Evolutionary conservation across 495 filamentous ascomycete genomes (phyloP).

Genomic region (Haplographium delicatum): DNA sequence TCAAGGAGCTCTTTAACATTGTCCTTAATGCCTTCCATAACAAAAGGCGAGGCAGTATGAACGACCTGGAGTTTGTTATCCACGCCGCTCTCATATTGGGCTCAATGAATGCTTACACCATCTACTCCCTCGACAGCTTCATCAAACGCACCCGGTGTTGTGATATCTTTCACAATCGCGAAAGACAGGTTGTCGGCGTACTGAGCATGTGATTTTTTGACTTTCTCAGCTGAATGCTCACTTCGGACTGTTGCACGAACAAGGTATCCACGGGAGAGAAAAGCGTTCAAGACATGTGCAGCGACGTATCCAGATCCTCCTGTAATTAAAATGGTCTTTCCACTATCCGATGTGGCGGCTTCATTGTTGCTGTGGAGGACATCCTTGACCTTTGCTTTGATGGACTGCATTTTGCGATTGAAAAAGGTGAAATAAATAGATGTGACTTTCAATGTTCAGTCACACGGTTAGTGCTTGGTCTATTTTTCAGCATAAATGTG

Average conservation of each 20-base stretch:
- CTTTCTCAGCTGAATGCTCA: conserved; percentile 26
- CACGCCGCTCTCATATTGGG: not conserved
- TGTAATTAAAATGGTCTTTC: conserved; percentile 45
- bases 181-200: conserved; percentile 32
- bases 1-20: conserved; percentile 26
- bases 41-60: not conserved
- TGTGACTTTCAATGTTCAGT: too few relatives aligned
- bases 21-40: conserved; percentile 23
- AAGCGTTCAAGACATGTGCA: conserved; percentile 47
- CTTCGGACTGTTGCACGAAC: conserved; percentile 44
- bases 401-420: too few relatives aligned
- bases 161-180: conserved; percentile 41
- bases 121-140: not conserved
- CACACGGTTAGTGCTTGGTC: too few relatives aligned
- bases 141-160: conserved; percentile 23
- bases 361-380: too few relatives aligned
- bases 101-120: not conserved
- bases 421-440: too few relatives aligned
- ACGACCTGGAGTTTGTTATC: too few relatives aligned
- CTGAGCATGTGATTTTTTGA: conserved; percentile 28
- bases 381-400: too few relatives aligned
- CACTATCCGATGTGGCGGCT: conserved; percentile 2
- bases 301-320: conserved; percentile 57
- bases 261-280: conserved; percentile 41
- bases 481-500: too few relatives aligned